Evolutionary conservation across 2,329 filamentous ascomycete species (phyloP).

Genomic region (Fusarium pseudograminearum): DNA sequence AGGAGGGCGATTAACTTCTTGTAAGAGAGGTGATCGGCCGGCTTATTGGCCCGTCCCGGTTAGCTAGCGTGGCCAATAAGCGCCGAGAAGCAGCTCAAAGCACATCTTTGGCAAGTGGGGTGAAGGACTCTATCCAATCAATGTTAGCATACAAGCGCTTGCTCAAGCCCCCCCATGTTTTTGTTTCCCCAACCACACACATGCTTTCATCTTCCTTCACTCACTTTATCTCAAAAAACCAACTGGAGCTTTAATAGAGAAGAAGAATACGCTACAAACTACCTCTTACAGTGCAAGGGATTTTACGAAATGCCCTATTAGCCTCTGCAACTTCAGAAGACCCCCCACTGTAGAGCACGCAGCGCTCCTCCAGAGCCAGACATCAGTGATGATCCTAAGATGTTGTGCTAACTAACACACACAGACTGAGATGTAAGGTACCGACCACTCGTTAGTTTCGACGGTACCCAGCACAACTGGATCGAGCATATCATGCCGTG

Average conservation of each 20-base stretch:
- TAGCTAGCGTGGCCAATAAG: conserved; percentile 53
- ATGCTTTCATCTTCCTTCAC: conserved; percentile 44
- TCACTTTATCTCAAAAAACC: conserved; percentile 32
- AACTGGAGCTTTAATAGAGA: conserved; percentile 10
- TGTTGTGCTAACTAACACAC: conserved; percentile 29
- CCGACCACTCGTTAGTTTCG: conserved; percentile 31
- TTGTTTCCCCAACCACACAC: conserved; percentile 52
- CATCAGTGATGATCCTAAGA: conserved; percentile 30
- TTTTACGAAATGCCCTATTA: not conserved
- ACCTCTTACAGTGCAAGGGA: not conserved
- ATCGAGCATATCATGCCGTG: conserved; percentile 40
- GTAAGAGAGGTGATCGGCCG: conserved; percentile 51
- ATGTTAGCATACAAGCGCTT: conserved; percentile 30
- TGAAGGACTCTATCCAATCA: conserved; percentile 17
- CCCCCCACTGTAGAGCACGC: conserved; percentile 17
- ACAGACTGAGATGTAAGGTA: conserved; percentile 45
- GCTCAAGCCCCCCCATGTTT: conserved; percentile 42
- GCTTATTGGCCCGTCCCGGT: conserved; percentile 50
- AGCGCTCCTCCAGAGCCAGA: conserved; percentile 12
- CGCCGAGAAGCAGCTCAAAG: conserved; percentile 48
- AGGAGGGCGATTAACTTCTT: conserved; percentile 53
- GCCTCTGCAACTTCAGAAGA: conserved; percentile 12
- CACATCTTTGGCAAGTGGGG: conserved; percentile 40
- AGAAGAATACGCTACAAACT: not conserved
- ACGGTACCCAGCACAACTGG: conserved; percentile 25